Conservation (phyloP, 108 stramenopile genomes). For the Craspedostauros australis region DNA sequence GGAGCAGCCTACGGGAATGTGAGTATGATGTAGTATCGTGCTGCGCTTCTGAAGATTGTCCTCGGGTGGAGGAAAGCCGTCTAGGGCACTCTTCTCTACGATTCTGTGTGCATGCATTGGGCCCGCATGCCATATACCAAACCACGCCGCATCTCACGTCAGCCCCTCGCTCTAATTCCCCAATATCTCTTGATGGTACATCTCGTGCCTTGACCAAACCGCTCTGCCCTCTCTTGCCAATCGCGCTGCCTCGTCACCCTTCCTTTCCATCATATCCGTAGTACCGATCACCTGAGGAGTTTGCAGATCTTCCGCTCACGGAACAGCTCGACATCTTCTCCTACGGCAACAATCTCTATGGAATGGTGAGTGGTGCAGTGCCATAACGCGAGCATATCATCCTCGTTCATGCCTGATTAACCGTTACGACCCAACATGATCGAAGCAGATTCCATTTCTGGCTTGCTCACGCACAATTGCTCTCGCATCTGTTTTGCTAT, state of each 20-base stretch:
- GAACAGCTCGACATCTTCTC: conserved; percentile 75
- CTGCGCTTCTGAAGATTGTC: conserved; percentile 11
- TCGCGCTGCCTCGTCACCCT: neutral
- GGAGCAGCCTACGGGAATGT: conserved; percentile 48
- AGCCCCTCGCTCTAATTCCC: too few species aligned
- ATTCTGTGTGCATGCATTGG: too few species aligned
- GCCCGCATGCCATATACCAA: too few species aligned
- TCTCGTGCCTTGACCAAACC: neutral
- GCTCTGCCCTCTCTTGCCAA: neutral
- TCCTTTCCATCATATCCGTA: neutral
- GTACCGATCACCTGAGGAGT: conserved; percentile 66
- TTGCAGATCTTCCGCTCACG: conserved; percentile 32
- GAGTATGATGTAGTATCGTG: neutral
- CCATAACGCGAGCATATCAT: too few species aligned
- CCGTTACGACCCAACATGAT: too few species aligned
- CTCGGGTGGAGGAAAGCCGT: conserved; percentile 32
- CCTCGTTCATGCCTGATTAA: too few species aligned
- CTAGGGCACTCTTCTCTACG: neutral
- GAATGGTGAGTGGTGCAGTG: conserved; percentile 27
- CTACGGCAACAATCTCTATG: conserved; percentile 71
- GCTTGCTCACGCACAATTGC: too few species aligned
- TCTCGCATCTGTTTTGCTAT: too few species aligned
- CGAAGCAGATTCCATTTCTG: too few species aligned
- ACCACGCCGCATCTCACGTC: too few species aligned
- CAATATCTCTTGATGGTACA: too few species aligned